phyloP scores from a whole-genome alignment of 495 filamentous ascomycete genomes.

The Bathelium albidoporum region DNA sequence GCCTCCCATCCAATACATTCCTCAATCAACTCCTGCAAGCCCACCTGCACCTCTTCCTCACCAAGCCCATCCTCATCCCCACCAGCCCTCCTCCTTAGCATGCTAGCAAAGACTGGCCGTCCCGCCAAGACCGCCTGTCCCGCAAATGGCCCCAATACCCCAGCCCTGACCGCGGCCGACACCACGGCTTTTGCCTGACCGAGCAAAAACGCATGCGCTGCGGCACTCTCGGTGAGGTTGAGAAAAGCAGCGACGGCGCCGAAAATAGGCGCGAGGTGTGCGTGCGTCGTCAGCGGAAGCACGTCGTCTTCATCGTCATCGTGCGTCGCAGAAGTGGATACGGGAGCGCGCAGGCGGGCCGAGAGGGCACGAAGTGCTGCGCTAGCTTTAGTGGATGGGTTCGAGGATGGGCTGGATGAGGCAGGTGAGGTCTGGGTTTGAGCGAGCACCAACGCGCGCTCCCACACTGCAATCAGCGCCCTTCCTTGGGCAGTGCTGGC shows the following conservation, averaged over 20 bases:
- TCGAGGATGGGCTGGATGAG: conserved; percentile 2
- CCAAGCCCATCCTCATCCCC: not conserved
- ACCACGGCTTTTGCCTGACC: conserved; percentile 81
- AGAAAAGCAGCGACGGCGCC: conserved; percentile 58
- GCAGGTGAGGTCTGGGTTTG: not conserved
- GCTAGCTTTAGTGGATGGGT: conserved; percentile 8
- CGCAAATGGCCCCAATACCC: conserved; percentile 87
- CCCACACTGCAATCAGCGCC: conserved; percentile 82
- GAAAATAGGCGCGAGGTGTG: conserved; percentile 74
- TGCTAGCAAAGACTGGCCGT: not conserved
- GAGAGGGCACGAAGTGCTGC: not conserved
- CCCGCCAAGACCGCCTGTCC: conserved; percentile 74
- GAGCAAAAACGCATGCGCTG: conserved; percentile 77
- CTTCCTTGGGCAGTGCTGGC: conserved; percentile 77
- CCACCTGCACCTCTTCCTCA: conserved; percentile 16
- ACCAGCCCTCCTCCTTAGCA: not conserved
- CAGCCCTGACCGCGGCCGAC: conserved; percentile 79
- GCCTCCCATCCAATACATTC: conserved; percentile 52
- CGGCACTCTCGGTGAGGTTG: conserved; percentile 49
- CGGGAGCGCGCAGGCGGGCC: not conserved
- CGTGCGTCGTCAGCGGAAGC: conserved; percentile 23
- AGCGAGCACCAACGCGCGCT: conserved; percentile 35
- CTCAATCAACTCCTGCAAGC: conserved; percentile 51
- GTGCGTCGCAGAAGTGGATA: too few species aligned
- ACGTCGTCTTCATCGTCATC: too few species aligned